phyloP scores from a whole-genome alignment of 2,329 filamentous ascomycete genomes.

The Cladobotryum mycophilum region DNA sequence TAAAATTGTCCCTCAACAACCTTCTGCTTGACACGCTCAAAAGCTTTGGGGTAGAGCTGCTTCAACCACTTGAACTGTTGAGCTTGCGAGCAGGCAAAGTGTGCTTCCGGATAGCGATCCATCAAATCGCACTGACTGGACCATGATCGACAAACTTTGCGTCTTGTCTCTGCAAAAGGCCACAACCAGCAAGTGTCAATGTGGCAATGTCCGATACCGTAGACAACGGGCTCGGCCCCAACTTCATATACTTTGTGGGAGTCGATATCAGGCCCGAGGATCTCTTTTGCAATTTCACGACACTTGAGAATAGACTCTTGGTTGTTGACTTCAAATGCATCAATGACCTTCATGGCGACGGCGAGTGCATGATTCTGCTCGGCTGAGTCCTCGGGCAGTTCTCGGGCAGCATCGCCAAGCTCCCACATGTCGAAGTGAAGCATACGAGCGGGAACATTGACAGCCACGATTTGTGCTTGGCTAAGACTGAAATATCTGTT shows the following conservation, averaged over 20 bases:
- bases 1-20: conserved; percentile 88
- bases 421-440: conserved; percentile 95
- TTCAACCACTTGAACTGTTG: conserved; percentile 99
- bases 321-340: conserved; percentile 76
- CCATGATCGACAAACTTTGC: conserved; percentile 94
- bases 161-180: conserved; percentile 96
- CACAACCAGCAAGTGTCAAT: conserved; percentile 98
- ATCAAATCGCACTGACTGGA: conserved; percentile 93
- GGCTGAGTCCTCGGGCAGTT: conserved; percentile 83
- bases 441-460: conserved; percentile 77
- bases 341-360: conserved; percentile 81
- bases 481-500: conserved; percentile 72
- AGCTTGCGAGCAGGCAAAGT: conserved; percentile 87
- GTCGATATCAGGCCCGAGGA: conserved; percentile 75
- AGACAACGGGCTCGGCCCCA: conserved; percentile 70
- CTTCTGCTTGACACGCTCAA: conserved; percentile 84
- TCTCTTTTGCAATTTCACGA: conserved; percentile 75
- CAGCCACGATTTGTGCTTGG: conserved; percentile 78
- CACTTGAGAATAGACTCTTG: conserved; percentile 72
- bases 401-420: conserved; percentile 83
- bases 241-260: conserved; percentile 77
- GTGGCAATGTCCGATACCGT: conserved; percentile 90
- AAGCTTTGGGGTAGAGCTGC: conserved; percentile 78
- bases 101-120: conserved; percentile 88
- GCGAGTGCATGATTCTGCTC: conserved; percentile 82